phyloP scores from a whole-genome alignment of 2,329 filamentous ascomycete genomes.

The Acephala macrosclerotiorum region DNA sequence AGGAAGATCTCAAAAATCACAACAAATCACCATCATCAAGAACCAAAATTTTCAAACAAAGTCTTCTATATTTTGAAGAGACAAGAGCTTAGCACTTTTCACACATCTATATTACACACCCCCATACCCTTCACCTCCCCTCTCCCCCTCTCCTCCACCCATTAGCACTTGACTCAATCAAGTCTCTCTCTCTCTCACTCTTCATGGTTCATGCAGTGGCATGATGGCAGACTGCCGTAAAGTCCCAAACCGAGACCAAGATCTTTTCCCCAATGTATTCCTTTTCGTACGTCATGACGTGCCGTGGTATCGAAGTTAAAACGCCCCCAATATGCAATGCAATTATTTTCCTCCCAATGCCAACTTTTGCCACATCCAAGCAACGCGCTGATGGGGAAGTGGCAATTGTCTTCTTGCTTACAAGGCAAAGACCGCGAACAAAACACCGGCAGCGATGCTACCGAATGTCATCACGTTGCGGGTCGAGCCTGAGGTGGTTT shows the following conservation, averaged over 20 bases:
- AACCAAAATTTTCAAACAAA: neutral
- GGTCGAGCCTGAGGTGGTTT: slow-evolving; percentile 47
- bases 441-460: slow-evolving; percentile 35
- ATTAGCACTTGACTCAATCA: neutral
- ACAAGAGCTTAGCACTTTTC: no score
- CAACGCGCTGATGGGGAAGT: neutral
- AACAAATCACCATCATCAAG: no score
- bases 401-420: slow-evolving; percentile 22
- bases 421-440: slow-evolving; percentile 39
- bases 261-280: neutral
- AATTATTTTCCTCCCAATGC: slow-evolving; percentile 13
- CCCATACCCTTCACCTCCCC: neutral
- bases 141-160: slow-evolving; percentile 1
- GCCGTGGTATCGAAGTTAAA: slow-evolving; percentile 11
- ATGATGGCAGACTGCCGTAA: slow-evolving; percentile 19
- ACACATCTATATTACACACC: neutral
- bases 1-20: no score
- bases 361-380: slow-evolving; percentile 1
- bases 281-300: neutral
- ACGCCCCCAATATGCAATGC: slow-evolving; percentile 12
- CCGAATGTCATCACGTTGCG: slow-evolving; percentile 37
- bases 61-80: neutral
- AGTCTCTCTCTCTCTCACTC: neutral
- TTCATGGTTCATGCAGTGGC: neutral
- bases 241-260: slow-evolving; percentile 19